These are phyloP conservation scores for Cymbidium sinense DNA, from an alignment of 106 monocot species.

Conservation along the genomic window DNA sequence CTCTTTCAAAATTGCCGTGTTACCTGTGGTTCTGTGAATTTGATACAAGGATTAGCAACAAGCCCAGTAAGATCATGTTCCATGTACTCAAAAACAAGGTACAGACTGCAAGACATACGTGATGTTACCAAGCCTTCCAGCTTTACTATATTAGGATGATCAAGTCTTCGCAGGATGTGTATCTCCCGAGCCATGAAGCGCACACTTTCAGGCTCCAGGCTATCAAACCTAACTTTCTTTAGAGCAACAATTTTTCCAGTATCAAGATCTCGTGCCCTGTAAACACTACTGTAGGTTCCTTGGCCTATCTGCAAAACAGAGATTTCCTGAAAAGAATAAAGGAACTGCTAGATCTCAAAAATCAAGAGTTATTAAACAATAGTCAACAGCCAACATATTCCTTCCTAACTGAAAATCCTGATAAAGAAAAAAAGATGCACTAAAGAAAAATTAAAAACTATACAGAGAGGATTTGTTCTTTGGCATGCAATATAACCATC, in stretches of 20 bases:
- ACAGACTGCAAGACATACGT: conserved; percentile 70
- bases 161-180: conserved; percentile 55
- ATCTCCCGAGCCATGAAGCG: conserved; percentile 76
- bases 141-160: conserved; percentile 69
- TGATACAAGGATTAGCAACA: conserved; percentile 48
- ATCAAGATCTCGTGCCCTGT: conserved; percentile 66
- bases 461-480: too few relatives aligned
- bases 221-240: conserved; percentile 77
- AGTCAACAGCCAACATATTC: too few relatives aligned
- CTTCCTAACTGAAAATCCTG: too few relatives aligned
- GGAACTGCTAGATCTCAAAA: not conserved
- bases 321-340: not conserved
- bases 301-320: conserved; percentile 59
- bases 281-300: conserved; percentile 75
- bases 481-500: too few relatives aligned
- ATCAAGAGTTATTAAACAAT: not conserved
- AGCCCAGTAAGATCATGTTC: conserved; percentile 74
- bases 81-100: conserved; percentile 85
- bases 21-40: conserved; percentile 74
- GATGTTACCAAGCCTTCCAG: conserved; percentile 70
- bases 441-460: too few relatives aligned
- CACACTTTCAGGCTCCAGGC: conserved; percentile 70
- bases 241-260: conserved; percentile 61
- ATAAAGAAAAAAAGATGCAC: too few relatives aligned
- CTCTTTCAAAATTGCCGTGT: not conserved